Percentiles rank a stretch among this genome's conserved stretches.
Conservation (phyloP, 345 rosid species). For the Syzygium aromaticum region DNA sequence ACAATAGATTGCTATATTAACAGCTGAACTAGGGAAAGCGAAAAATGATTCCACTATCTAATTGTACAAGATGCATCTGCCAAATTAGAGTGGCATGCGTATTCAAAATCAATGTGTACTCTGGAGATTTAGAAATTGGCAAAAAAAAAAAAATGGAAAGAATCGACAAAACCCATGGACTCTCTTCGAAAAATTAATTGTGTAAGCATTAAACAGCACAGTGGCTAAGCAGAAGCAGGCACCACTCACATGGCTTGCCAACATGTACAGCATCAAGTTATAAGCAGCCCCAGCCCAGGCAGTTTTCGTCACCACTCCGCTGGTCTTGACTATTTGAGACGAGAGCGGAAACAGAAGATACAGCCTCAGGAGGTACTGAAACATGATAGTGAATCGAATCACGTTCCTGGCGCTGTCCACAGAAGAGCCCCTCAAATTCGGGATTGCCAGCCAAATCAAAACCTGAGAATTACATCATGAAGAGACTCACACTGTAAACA, state of each 20-base stretch:
- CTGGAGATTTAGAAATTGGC: not conserved
- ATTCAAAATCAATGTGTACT: not conserved
- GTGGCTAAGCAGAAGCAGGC: not conserved
- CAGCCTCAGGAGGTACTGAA: slow-evolving; percentile 40
- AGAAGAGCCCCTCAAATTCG: slow-evolving; percentile 17
- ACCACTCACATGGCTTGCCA: slow-evolving; percentile 45
- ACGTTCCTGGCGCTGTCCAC: slow-evolving; percentile 11
- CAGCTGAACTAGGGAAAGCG: not conserved
- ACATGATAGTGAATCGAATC: slow-evolving; percentile 27
- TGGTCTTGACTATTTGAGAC: slow-evolving; percentile 25
- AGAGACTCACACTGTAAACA: not conserved
- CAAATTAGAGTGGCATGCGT: not conserved
- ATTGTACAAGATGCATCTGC: not conserved
- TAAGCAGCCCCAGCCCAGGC: slow-evolving; percentile 55
- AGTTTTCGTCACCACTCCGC: slow-evolving; percentile 35
- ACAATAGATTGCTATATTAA: not conserved
- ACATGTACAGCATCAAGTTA: slow-evolving; percentile 36
- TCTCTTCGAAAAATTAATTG: not conserved
- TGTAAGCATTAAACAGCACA: not conserved
- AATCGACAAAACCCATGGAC: not conserved
- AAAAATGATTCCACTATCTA: not conserved
- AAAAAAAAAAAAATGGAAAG: not conserved
- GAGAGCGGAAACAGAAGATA: slow-evolving; percentile 46
- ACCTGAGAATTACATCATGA: slow-evolving; percentile 17
- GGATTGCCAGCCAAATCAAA: slow-evolving; percentile 40